phyloP scores from a whole-genome alignment of 148 eudicot genomes.

The Rhododendron kiyosumense region DNA sequence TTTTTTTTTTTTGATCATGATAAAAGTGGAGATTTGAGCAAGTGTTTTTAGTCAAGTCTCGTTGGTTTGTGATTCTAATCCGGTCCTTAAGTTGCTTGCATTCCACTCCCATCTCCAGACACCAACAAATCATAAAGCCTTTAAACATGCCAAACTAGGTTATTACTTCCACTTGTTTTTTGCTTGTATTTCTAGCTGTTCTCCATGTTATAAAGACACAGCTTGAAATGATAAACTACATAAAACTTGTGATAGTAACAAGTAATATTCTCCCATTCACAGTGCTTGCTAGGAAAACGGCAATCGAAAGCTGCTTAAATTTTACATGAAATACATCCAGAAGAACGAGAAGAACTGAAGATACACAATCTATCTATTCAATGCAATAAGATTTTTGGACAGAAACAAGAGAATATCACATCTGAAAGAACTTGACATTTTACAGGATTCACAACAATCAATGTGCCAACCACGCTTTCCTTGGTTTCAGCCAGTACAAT shows the following conservation, averaged over 20 bases:
- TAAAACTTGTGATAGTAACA: background rate
- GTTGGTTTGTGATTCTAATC: background rate
- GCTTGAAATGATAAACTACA: too few relatives aligned
- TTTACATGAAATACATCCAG: background rate
- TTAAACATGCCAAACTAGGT: background rate
- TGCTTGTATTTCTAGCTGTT: background rate
- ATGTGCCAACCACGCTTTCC: background rate
- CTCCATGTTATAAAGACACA: background rate
- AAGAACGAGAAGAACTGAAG: background rate
- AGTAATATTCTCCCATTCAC: background rate
- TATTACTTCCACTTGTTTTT: background rate
- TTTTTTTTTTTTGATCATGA: too few relatives aligned
- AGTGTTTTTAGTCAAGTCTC: background rate
- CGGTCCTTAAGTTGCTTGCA: background rate
- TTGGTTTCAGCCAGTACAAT: constrained; percentile 18
- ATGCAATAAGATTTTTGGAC: constrained; percentile 4
- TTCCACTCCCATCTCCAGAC: background rate
- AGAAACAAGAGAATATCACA: constrained; percentile 12
- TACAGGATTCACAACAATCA: constrained; percentile 8
- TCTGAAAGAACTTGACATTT: background rate
- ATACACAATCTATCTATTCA: constrained; percentile 4
- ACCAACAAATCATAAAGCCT: too few relatives aligned
- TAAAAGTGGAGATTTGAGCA: background rate
- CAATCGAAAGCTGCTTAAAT: background rate
- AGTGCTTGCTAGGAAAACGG: background rate